phyloP scores from a whole-genome alignment of 2,329 filamentous ascomycete species.

The Fusarium sp. region DNA sequence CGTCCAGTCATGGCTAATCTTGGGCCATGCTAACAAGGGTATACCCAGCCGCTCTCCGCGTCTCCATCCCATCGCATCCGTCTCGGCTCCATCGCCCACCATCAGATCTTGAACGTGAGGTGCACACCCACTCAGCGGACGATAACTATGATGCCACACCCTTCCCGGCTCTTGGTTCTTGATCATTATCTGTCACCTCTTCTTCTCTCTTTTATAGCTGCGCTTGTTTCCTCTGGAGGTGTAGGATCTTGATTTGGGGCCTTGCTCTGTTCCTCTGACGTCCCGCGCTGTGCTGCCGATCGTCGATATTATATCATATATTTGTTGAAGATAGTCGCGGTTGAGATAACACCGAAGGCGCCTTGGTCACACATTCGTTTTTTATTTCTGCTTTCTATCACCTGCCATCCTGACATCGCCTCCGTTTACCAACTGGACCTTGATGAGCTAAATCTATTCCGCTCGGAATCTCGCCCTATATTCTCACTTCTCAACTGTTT shows the following conservation, averaged over 20 bases:
- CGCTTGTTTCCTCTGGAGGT: constrained; percentile 16
- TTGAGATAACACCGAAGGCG: constrained; percentile 23
- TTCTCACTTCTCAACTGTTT: constrained; percentile 2
- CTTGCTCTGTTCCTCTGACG: constrained; percentile 31
- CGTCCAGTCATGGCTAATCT: constrained; percentile 40
- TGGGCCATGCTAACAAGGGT: constrained; percentile 33
- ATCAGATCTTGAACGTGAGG: constrained; percentile 40
- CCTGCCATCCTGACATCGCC: constrained; percentile 32
- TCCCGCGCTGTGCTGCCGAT: constrained; percentile 36
- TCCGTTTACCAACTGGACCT: constrained; percentile 6
- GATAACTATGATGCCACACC: constrained; percentile 37
- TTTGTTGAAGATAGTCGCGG: neutral
- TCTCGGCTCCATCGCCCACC: constrained; percentile 30
- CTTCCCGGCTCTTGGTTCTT: constrained; percentile 17
- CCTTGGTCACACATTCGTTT: constrained; percentile 24
- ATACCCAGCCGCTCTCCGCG: constrained; percentile 38
- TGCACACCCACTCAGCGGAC: constrained; percentile 17
- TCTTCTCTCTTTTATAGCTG: constrained; percentile 14
- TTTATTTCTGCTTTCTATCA: constrained; percentile 21
- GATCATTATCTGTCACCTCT: constrained; percentile 10
- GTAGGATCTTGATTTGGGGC: constrained; percentile 12
- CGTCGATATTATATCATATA: constrained; percentile 18
- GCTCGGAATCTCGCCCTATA: constrained; percentile 6
- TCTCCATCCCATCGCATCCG: constrained; percentile 27
- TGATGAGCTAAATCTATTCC: constrained; percentile 14